Base-by-base conservation (phyloP, 495 filamentous ascomycete species). In the Terfezia claveryi region DNA sequence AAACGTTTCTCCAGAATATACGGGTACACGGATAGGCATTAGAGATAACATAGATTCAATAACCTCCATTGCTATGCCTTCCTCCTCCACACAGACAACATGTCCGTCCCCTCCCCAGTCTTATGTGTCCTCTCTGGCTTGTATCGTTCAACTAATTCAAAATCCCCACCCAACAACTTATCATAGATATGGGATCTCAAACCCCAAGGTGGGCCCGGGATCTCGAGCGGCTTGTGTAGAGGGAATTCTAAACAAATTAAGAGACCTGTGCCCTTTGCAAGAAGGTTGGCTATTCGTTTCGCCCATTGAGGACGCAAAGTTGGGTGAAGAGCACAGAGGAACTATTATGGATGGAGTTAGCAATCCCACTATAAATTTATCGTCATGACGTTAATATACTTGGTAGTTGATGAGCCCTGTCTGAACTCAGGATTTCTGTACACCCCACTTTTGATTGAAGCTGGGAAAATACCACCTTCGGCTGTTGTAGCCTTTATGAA, bases 191-290 rank as follows among this genome's bases (percentile, higher is more conserved):
- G 68, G 2, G 77, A 72, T 5, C 76, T 71, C 5, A 81, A 62
- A 37, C 76, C 72, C 69, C 73, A 88, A 32, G 87, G 85, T 14
- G 87, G 86, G 0, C 85, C 85, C 4, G 73, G 70, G 16, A 71
- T 70, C 36, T 67, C 71, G 4, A 78, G 71, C 37, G 75, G 67
- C 67, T 88, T 89, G 58, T 74, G 73, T 14, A 80, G 76, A 0
- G 86, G 85, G 67, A 83, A 93, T 68, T 93, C 85, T 51, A 91
- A 68, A 62, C 87, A 91, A 46, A 91, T 74, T 50, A 93, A 68
- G 37, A 72, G 67, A 17, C 81, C 79, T n/a, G 66, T 67, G 11
- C 70, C 67, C 7, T 74, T 73, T 53, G 74, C 68, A 36, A 89
- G 72, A 20, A 91, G 74, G 55, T 81, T 68, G 4, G 70, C 68